A percentile compares a stretch with the other conserved stretches of the same genome.
Evolutionary conservation across 164 flowering plant genomes (phyloP).

Genomic region (Houttuynia cordata): DNA sequence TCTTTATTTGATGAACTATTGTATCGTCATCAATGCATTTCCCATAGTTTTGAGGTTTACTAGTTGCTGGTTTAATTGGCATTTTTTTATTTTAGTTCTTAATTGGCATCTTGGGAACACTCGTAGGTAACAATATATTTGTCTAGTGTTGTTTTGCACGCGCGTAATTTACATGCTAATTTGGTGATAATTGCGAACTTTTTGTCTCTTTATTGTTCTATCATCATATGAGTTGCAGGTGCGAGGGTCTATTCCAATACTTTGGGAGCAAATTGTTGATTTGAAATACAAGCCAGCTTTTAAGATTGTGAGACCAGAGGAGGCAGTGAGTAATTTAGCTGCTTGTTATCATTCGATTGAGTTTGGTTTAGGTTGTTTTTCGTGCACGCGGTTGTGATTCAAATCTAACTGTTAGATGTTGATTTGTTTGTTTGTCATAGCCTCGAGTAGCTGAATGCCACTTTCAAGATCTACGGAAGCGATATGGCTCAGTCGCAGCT

Average conservation of each 20-base stretch:
- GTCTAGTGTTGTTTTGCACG: background rate
- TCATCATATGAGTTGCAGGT: slow-evolving; percentile 30
- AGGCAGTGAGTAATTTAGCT: slow-evolving; percentile 58
- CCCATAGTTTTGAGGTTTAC: background rate
- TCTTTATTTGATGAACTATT: background rate
- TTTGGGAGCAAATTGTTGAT: slow-evolving; percentile 97
- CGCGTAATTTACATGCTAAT: background rate
- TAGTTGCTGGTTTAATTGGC: background rate
- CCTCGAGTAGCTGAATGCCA: slow-evolving; percentile 86
- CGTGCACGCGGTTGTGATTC: background rate
- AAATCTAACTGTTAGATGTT: too few species aligned
- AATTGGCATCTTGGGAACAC: background rate
- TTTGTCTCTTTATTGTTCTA: background rate
- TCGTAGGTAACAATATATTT: too few species aligned
- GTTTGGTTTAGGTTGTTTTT: background rate
- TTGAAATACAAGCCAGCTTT: slow-evolving; percentile 90
- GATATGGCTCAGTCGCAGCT: slow-evolving; percentile 71
- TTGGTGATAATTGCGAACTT: background rate
- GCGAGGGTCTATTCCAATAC: slow-evolving; percentile 88
- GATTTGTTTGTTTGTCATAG: slow-evolving; percentile 19
- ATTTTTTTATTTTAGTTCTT: too few species aligned
- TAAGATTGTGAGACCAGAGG: slow-evolving; percentile 75
- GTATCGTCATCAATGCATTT: too few species aligned
- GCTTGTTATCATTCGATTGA: background rate
- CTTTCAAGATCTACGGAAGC: slow-evolving; percentile 80